Conservation (phyloP, 2,329 filamentous ascomycete species). For the Monascus ruber region DNA sequence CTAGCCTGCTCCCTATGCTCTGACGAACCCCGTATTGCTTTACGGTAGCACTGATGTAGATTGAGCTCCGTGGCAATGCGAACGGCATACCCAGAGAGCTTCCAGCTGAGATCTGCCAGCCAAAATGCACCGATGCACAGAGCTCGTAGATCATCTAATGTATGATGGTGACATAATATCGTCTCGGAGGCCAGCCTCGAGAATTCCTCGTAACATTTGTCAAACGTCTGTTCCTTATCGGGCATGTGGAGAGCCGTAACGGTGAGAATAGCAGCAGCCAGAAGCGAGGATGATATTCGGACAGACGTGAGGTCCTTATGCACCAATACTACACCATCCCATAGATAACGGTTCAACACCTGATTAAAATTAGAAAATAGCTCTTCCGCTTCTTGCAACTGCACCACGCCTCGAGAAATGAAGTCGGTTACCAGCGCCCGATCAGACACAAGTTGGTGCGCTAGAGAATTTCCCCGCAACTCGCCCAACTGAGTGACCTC, state of each 20-base stretch:
- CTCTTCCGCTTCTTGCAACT: slow-evolving; percentile 32
- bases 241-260: slow-evolving; percentile 42
- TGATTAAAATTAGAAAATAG: slow-evolving; percentile 30
- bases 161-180: slow-evolving; percentile 42
- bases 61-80: slow-evolving; percentile 34
- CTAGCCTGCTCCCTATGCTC: slow-evolving; percentile 27
- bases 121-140: slow-evolving; percentile 46
- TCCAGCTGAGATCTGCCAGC: slow-evolving; percentile 44
- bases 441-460: slow-evolving; percentile 20
- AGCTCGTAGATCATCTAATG: slow-evolving; percentile 41
- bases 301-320: slow-evolving; percentile 37
- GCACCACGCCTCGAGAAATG: slow-evolving; percentile 39
- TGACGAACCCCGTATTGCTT: slow-evolving; percentile 25
- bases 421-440: slow-evolving; percentile 35
- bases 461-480: slow-evolving; percentile 22
- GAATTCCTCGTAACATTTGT: slow-evolving; percentile 42
- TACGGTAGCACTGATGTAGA: slow-evolving; percentile 32
- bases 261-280: slow-evolving; percentile 35
- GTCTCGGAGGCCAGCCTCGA: slow-evolving; percentile 41
- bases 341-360: slow-evolving; percentile 29
- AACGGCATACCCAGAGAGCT: slow-evolving; percentile 31
- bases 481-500: slow-evolving; percentile 37
- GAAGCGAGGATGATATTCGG: slow-evolving; percentile 36
- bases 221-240: slow-evolving; percentile 34
- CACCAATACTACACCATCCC: slow-evolving; percentile 34